Percentiles rank a stretch among this genome's conserved stretches.
Conservation (phyloP, 2,329 filamentous ascomycete species). For the Claviceps africana region DNA sequence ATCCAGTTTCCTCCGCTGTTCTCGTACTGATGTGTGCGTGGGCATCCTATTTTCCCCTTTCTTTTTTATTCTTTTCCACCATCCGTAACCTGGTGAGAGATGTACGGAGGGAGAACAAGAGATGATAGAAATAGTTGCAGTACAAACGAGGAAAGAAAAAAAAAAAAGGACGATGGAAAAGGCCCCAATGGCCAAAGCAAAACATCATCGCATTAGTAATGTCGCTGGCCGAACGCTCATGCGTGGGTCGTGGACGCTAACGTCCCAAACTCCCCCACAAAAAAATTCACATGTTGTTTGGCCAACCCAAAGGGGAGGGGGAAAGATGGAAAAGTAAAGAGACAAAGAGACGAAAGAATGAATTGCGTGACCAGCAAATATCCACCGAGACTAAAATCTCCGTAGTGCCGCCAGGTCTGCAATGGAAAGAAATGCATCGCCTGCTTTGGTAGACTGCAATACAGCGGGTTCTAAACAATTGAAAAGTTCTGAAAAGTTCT, state of each 20-base stretch:
- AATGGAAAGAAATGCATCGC: background rate
- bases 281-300: background rate
- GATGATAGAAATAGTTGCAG: too few relatives aligned
- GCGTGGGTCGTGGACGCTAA: background rate
- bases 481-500: background rate
- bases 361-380: background rate
- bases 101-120: too few relatives aligned
- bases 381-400: background rate
- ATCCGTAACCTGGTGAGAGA: background rate
- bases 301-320: too few relatives aligned
- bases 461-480: background rate
- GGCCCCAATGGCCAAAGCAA: background rate
- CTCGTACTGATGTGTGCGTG: background rate
- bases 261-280: background rate
- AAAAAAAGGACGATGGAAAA: background rate
- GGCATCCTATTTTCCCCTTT: background rate
- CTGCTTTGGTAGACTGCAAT: background rate
- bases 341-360: background rate
- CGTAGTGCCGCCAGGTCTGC: background rate
- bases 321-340: background rate
- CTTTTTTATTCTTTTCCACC: background rate
- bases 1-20: background rate
- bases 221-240: background rate
- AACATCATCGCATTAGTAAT: background rate
- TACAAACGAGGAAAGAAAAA: too few relatives aligned